These are phyloP conservation scores for Colletotrichum tofieldiae DNA, from an alignment of 2,329 filamentous ascomycete genomes.

Conservation along the genomic window DNA sequence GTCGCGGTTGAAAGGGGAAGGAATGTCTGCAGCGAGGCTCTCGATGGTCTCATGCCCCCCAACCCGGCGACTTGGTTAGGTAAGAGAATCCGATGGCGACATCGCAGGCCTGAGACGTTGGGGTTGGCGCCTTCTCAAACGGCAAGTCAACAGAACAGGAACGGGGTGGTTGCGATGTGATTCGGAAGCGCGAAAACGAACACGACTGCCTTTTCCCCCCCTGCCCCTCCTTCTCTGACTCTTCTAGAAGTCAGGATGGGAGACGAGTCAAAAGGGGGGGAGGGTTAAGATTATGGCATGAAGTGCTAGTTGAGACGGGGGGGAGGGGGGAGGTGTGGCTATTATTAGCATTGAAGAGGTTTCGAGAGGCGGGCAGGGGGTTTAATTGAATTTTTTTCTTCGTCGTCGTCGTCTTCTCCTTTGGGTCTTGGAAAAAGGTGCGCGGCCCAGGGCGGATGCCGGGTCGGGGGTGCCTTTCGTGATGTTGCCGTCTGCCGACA, in stretches of 20 bases:
- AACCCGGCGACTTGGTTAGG: not conserved
- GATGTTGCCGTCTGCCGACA: conserved; percentile 21
- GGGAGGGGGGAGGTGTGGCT: not conserved
- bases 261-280: not conserved
- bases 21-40: conserved; percentile 2
- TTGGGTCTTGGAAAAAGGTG: not conserved
- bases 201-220: not conserved
- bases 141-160: not conserved
- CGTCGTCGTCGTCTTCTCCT: too few species aligned
- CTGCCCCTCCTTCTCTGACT: not conserved
- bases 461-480: not conserved
- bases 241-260: not conserved
- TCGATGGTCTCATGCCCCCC: not conserved
- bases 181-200: not conserved
- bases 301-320: not conserved
- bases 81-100: not conserved
- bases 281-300: not conserved
- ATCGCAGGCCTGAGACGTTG: not conserved
- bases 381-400: not conserved
- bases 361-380: not conserved
- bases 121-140: not conserved
- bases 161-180: not conserved
- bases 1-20: conserved; percentile 29
- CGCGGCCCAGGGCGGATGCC: not conserved
- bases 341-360: not conserved